phyloP scores from a whole-genome alignment of 306 rosid species.

The Mucuna pruriens region DNA sequence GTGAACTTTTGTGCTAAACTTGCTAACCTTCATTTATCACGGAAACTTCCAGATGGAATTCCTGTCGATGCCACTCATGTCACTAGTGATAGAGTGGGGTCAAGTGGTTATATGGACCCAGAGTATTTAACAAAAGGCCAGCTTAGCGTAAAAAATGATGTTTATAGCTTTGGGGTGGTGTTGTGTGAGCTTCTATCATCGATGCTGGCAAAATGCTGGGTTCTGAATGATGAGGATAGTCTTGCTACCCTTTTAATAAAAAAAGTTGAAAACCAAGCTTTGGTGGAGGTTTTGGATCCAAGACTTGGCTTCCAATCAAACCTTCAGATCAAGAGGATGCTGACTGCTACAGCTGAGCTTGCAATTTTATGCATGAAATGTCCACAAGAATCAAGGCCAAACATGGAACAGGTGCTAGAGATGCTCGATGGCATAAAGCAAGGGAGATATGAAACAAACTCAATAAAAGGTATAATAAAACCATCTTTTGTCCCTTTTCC shows the following conservation, averaged over 20 bases:
- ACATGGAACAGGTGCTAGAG: constrained; percentile 36
- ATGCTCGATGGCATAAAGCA: constrained; percentile 10
- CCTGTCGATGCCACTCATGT: neutral
- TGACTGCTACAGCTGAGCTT: constrained; percentile 24
- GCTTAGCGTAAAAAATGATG: constrained; percentile 27
- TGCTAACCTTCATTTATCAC: neutral
- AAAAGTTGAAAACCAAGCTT: constrained; percentile 9
- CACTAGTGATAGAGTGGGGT: constrained; percentile 5
- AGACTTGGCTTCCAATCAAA: constrained; percentile 28
- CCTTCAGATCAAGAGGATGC: neutral
- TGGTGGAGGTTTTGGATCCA: constrained; percentile 14
- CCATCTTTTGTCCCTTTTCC: neutral
- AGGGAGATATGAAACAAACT: neutral
- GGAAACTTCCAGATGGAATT: constrained; percentile 25
- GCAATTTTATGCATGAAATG: constrained; percentile 22
- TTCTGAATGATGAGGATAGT: neutral
- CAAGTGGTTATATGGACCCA: constrained; percentile 35
- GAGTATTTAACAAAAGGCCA: constrained; percentile 3
- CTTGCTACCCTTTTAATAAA: neutral
- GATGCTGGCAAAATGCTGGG: neutral
- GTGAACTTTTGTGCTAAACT: constrained; percentile 26
- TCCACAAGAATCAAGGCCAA: constrained; percentile 30
- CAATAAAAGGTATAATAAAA: constrained; percentile 1
- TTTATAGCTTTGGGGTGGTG: constrained; percentile 42
- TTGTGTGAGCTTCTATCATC: constrained; percentile 36